Evolutionary conservation across 2,329 filamentous ascomycete genomes (phyloP), one percentile per base, ranked within the genome.

Genomic region (Diplodia scrobiculata): DNA sequence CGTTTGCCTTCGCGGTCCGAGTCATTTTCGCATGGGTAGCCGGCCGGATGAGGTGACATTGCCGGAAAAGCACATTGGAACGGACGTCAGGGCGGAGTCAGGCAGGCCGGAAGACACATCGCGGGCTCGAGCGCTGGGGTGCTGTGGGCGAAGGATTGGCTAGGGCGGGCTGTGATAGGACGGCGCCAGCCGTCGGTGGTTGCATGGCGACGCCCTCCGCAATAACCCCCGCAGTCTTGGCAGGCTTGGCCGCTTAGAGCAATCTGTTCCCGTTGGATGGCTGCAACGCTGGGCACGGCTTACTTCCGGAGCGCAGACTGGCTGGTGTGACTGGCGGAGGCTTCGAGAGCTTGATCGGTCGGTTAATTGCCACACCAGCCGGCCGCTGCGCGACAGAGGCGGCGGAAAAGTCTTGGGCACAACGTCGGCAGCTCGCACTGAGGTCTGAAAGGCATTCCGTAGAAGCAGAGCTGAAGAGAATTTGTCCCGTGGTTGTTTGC

Each of bases 221-320:
- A 63, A 63, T 2, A 36, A 50, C 45, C 58, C 47, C 60, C 60
- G 60, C 60, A 63, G 19, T 53, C 50, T 52, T 53, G 47, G 50
- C 48, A 17, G 17, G 41, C 60, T 63, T 63, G 60, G 60, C 60
- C 60, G 14, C 60, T 29, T 45, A 21, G 34, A 50, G 48, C 25
- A 53, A 6, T 53, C 48, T 48, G 50, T 62, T 19, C 58, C 58
- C 58, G 58, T 50, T 62, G 58, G 58, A 11, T 62, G n/a, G 48
- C n/a, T 53, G 50, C 21, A 53, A 36, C 21, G 60, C 60, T 63
- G 47, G 60, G 60, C 60, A 48, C 60, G 60, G 60, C 60, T 63
- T 63, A 63, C 60, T 53, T 63, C 25, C 60, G 60, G 60, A 19
- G 60, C 60, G 50, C 50, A 36, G 58, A 62, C 58, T 62, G 58